Evolutionary conservation across 805 yeast genomes (phyloP).

Genomic region (Cyberlindnera suaveolens): DNA sequence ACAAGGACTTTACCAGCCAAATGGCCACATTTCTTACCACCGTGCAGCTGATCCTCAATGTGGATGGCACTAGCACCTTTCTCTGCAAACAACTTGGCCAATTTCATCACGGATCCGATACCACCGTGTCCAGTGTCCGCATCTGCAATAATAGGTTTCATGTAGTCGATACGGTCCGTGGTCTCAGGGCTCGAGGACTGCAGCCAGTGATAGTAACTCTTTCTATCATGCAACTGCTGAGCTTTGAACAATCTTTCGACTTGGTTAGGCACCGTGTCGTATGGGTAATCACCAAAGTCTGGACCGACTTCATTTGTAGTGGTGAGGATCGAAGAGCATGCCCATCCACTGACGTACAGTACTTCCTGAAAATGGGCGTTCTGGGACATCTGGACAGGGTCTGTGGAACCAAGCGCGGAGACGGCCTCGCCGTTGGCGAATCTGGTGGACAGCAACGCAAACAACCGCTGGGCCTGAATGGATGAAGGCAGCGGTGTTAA

Average conservation of each 20-base stretch:
- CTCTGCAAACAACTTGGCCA: slow-evolving; percentile 61
- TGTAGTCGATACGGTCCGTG: slow-evolving; percentile 36
- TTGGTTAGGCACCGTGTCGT: slow-evolving; percentile 64
- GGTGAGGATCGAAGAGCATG: slow-evolving; percentile 48
- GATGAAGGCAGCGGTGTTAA: slow-evolving; percentile 37
- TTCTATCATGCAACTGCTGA: slow-evolving; percentile 51
- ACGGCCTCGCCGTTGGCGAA: slow-evolving; percentile 39
- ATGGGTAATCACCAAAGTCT: slow-evolving; percentile 65
- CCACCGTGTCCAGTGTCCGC: slow-evolving; percentile 69
- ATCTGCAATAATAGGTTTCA: slow-evolving; percentile 60
- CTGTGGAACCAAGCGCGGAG: slow-evolving; percentile 55
- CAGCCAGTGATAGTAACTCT: slow-evolving; percentile 37
- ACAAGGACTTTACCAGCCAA: slow-evolving; percentile 56
- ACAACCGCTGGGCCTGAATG: slow-evolving; percentile 46
- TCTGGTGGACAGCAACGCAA: slow-evolving; percentile 35
- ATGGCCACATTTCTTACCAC: slow-evolving; percentile 64
- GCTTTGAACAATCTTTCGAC: slow-evolving; percentile 55
- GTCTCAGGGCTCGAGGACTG: slow-evolving; percentile 9
- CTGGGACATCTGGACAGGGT: slow-evolving; percentile 59
- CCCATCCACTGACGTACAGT: slow-evolving; percentile 58
- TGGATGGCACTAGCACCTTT: slow-evolving; percentile 64
- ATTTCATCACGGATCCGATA: slow-evolving; percentile 53
- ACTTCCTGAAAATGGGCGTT: slow-evolving; percentile 45
- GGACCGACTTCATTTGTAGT: slow-evolving; percentile 60
- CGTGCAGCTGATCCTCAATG: slow-evolving; percentile 57